Conservation (phyloP, 1,284 basidiomycete species). For the Papiliotrema fonsecae region DNA sequence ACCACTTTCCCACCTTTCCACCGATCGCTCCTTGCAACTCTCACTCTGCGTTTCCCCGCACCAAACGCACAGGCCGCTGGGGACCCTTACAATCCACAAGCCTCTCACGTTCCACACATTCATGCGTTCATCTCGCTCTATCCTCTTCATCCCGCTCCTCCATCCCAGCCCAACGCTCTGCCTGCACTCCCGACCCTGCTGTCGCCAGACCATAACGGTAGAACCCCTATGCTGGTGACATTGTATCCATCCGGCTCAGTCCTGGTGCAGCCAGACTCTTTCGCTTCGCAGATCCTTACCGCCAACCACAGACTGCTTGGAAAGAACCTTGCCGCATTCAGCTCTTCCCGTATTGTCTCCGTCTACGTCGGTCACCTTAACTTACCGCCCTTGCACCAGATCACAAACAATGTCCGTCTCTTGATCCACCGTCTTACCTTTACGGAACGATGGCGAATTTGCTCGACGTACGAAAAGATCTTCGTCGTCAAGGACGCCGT, state of each 20-base stretch:
- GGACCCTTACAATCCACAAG: slow-evolving; percentile 39
- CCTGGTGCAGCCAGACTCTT: slow-evolving; percentile 35
- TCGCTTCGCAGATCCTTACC: slow-evolving; percentile 41
- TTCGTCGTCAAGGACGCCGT: slow-evolving; percentile 31
- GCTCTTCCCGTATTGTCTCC: slow-evolving; percentile 26
- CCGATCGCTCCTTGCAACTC: slow-evolving; percentile 42
- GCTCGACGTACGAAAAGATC: slow-evolving; percentile 19
- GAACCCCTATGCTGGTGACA: slow-evolving; percentile 32
- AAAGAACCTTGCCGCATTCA: slow-evolving; percentile 34
- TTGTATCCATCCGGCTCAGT: slow-evolving; percentile 41
- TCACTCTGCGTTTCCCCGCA: slow-evolving; percentile 43
- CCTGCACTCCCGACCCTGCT: slow-evolving; percentile 44
- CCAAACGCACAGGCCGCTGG: slow-evolving; percentile 16
- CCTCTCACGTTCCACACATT: slow-evolving; percentile 35
- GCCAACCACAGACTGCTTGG: slow-evolving; percentile 36
- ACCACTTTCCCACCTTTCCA: slow-evolving; percentile 46
- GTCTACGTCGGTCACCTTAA: slow-evolving; percentile 35
- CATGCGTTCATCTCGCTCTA: slow-evolving; percentile 46
- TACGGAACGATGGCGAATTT: slow-evolving; percentile 22
- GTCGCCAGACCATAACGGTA: slow-evolving; percentile 18
- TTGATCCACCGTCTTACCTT: slow-evolving; percentile 25
- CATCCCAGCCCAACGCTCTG: slow-evolving; percentile 35
- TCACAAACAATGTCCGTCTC: slow-evolving; percentile 27
- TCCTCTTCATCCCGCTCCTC: slow-evolving; percentile 38
- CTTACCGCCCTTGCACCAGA: slow-evolving; percentile 33